A percentile compares a stretch with the other conserved stretches of the same genome.
Evolutionary conservation across 1,139 yeast genomes (phyloP).

Genomic region (Hyphopichia burtonii): DNA sequence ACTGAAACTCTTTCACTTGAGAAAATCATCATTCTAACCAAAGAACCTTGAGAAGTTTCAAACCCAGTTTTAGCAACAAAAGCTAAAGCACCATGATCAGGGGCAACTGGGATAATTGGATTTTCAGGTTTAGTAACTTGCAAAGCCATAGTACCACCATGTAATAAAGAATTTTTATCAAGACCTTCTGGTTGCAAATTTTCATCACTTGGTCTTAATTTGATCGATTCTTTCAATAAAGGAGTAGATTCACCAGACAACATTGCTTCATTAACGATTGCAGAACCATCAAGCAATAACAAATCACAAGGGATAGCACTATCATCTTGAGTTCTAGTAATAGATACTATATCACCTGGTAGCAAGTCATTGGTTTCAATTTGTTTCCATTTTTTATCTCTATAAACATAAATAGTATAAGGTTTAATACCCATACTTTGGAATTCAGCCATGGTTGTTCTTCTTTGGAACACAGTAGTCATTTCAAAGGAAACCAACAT

Average conservation of each 20-base stretch:
- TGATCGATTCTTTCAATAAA: constrained; percentile 84
- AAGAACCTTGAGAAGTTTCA: constrained; percentile 96
- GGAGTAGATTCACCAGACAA: constrained; percentile 98
- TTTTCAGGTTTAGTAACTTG: constrained; percentile 76
- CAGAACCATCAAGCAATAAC: constrained; percentile 80
- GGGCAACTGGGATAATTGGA: constrained; percentile 57
- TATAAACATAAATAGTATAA: constrained; percentile 67
- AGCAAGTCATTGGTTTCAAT: constrained; percentile 72
- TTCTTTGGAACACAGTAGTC: constrained; percentile 93
- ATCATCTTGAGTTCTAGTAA: constrained; percentile 86
- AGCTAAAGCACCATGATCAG: constrained; percentile 92
- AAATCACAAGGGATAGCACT: constrained; percentile 96
- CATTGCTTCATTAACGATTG: constrained; percentile 97
- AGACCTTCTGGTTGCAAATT: constrained; percentile 70
- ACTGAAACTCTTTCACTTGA: constrained; percentile 96
- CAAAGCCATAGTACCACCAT: constrained; percentile 95
- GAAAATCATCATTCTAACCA: constrained; percentile 96
- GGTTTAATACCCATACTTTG: constrained; percentile 98
- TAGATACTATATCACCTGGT: constrained; percentile 91
- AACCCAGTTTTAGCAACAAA: constrained; percentile 91
- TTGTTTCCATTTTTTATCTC: constrained; percentile 70
- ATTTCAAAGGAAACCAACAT: constrained; percentile 93
- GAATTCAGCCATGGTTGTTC: constrained; percentile 90
- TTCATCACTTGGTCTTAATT: constrained; percentile 75
- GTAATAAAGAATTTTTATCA: constrained; percentile 86